These are phyloP conservation scores for Phytophthora boehmeriae DNA, from an alignment of 352 stramenopile species.

Conservation along the genomic window DNA sequence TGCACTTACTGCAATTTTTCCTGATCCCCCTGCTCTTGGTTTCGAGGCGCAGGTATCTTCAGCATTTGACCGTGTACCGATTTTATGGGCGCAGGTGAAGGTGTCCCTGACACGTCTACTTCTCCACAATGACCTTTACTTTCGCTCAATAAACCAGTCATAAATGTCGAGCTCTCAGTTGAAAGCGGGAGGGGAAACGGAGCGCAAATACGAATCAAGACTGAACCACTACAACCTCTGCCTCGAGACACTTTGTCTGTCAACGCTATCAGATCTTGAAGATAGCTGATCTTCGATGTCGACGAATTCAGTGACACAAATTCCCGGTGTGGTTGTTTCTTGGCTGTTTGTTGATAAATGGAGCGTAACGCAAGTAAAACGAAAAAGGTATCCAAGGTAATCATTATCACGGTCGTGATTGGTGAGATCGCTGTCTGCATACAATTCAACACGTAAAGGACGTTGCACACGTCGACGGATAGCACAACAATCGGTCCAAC, in stretches of 20 bases:
- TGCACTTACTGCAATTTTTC: background rate
- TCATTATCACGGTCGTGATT: conserved; percentile 2
- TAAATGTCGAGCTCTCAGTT: conserved; percentile 7
- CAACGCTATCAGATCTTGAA: background rate
- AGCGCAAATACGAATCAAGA: conserved; percentile 21
- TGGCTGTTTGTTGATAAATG: conserved; percentile 2
- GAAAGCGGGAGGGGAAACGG: conserved; percentile 16
- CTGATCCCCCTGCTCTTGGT: background rate
- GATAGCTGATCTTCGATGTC: background rate
- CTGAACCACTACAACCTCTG: background rate
- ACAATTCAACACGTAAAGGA: conserved; percentile 25
- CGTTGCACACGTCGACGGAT: conserved; percentile 29
- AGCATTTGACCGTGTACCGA: background rate
- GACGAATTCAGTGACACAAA: background rate
- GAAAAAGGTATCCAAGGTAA: conserved; percentile 7
- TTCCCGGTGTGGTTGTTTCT: background rate
- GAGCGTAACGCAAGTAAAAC: conserved; percentile 3
- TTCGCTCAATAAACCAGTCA: conserved; percentile 7
- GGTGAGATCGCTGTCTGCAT: conserved; percentile 21
- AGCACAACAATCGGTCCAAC: conserved; percentile 17
- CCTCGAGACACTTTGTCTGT: background rate
- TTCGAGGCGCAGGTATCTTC: background rate
- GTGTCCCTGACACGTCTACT: background rate
- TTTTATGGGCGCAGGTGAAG: background rate
- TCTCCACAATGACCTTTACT: conserved; percentile 13